These are phyloP conservation scores for Pseudozyma sp. DNA, from an alignment of 1,284 basidiomycete genomes.

Conservation along the genomic window DNA sequence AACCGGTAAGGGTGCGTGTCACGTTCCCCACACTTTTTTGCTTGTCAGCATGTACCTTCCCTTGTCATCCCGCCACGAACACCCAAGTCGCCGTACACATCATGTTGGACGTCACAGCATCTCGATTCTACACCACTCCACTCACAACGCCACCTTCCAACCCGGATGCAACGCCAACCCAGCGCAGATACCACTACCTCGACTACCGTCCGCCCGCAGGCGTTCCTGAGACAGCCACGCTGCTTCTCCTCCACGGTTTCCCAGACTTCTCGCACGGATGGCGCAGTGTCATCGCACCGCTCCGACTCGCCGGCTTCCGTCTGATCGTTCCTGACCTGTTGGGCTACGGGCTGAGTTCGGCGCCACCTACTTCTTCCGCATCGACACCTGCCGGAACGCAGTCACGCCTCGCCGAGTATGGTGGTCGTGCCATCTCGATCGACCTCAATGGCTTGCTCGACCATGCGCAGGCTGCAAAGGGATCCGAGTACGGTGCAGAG, in stretches of 20 bases:
- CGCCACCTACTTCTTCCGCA: slow-evolving; percentile 37
- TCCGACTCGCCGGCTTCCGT: slow-evolving; percentile 48
- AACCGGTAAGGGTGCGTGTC: background rate
- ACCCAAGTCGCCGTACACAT: background rate
- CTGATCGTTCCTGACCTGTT: slow-evolving; percentile 58
- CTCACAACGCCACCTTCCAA: slow-evolving; percentile 41
- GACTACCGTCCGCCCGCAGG: slow-evolving; percentile 45
- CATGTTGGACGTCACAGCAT: slow-evolving; percentile 41
- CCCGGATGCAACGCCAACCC: slow-evolving; percentile 44
- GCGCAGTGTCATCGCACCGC: slow-evolving; percentile 45
- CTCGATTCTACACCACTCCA: slow-evolving; percentile 56
- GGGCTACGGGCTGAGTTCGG: slow-evolving; percentile 51
- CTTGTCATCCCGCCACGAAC: background rate
- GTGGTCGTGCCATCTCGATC: slow-evolving; percentile 46
- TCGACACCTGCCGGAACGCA: slow-evolving; percentile 22
- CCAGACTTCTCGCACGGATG: slow-evolving; percentile 53
- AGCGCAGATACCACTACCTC: slow-evolving; percentile 59
- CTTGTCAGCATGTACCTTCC: background rate
- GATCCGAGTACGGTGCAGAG: slow-evolving; percentile 41
- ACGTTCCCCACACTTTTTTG: slow-evolving; percentile 7
- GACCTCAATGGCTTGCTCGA: slow-evolving; percentile 58
- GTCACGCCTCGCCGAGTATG: slow-evolving; percentile 52
- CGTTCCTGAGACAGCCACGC: slow-evolving; percentile 39
- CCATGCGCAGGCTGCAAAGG: slow-evolving; percentile 42
- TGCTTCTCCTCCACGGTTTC: slow-evolving; percentile 61